phyloP scores from a whole-genome alignment of 371 early-diverging fungal species.

The Mucor sp. region DNA sequence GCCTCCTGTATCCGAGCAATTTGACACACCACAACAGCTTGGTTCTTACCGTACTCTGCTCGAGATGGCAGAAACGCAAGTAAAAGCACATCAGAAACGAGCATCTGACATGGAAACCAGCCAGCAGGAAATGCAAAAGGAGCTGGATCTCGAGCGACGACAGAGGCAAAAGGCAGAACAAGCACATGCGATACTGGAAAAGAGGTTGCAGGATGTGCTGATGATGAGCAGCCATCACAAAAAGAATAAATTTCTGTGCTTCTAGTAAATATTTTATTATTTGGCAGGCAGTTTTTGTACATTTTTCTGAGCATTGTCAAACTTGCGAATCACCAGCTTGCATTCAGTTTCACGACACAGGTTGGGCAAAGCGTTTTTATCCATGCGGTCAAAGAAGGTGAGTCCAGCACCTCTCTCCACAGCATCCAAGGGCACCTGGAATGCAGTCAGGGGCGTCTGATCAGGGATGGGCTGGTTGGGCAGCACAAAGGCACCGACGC shows the following conservation, averaged over 20 bases:
- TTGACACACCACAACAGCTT: not conserved
- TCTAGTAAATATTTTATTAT: slow-evolving; percentile 12
- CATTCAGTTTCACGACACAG: slow-evolving; percentile 54
- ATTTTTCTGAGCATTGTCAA: slow-evolving; percentile 48
- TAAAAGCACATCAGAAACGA: not conserved
- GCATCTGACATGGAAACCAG: slow-evolving; percentile 11
- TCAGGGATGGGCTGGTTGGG: slow-evolving; percentile 82
- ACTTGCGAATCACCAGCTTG: slow-evolving; percentile 45
- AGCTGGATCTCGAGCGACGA: slow-evolving; percentile 7
- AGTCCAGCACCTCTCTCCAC: slow-evolving; percentile 81
- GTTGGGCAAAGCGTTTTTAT: slow-evolving; percentile 44
- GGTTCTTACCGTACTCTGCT: not conserved
- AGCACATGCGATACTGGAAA: slow-evolving; percentile 10
- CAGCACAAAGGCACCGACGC: slow-evolving; percentile 79
- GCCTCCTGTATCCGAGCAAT: not conserved
- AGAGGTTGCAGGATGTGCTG: slow-evolving; percentile 8
- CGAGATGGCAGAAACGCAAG: not conserved
- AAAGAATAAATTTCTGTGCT: slow-evolving; percentile 24
- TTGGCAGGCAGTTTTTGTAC: slow-evolving; percentile 1
- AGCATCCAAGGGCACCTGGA: slow-evolving; percentile 76
- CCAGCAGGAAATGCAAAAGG: slow-evolving; percentile 3
- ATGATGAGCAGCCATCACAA: slow-evolving; percentile 10
- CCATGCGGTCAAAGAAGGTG: slow-evolving; percentile 71
- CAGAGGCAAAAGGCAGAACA: slow-evolving; percentile 11
- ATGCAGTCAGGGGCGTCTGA: slow-evolving; percentile 65